Evolutionary conservation across 2,329 filamentous ascomycete species (phyloP), one percentile per base, ranked within the genome.

Genomic region (Fusarium pseudograminearum): DNA sequence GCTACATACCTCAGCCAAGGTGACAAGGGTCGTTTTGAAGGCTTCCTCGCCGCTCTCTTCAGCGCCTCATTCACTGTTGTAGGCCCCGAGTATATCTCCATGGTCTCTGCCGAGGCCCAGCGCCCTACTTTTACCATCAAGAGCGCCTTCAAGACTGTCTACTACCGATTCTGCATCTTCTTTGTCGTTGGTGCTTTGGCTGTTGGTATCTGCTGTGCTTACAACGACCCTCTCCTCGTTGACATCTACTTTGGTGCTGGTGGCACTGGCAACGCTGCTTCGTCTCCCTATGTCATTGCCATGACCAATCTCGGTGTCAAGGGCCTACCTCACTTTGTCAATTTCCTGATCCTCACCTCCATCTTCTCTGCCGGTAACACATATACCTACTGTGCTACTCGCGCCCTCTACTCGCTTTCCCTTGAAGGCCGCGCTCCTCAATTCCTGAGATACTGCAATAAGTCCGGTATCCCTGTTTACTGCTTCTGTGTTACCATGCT

Each of bases 31-130:
- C 83, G 84, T 34, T 92, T 90, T 70, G 82, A 91, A 11, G 90
- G 90, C 0, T 91, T 92, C 74, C 78, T 91, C 28, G 85, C 88
- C 51, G 89, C 87, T 61, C 78, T 91, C 54, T 89, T 89, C 65
- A 84, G 86, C 61, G 87, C 86, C 7, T 82, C 83, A 42, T 89
- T 89, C 74, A 86, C 84, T 3, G 83, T 89, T 54, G 85, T 86
- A 10, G 89, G 89, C 1, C 87, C 88, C 0, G 88, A 91, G 71
- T 90, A 89, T 70, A 85, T 91, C 34, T 80, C 82, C 7, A 86
- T 85, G 61, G 91, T 90, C 0, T 87, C 91, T 12, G 90, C 89
- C 38, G 89, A 91, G 76, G 84, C 88, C 1, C 81, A 88, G 61
- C 86, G 88, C 61, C 89, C 89, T 1, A 83, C 88, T 4, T 77